Base-by-base conservation (phyloP, 1,139 yeast genomes). In the Yamadazyma sp. region DNA sequence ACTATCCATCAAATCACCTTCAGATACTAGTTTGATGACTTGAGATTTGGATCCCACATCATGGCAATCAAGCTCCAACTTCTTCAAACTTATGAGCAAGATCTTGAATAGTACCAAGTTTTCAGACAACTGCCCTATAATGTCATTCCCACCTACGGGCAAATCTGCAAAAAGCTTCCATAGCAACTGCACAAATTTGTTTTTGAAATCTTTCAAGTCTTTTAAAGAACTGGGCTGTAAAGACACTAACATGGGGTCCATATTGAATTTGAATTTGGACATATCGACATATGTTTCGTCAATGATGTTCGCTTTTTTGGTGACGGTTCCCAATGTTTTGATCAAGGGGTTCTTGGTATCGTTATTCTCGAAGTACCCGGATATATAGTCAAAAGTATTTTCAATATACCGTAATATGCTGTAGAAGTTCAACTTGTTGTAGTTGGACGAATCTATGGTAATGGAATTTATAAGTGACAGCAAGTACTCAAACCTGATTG, bases 351-450 rank as follows among this genome's bases (percentile, higher is more conserved):
- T 60, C 11, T 50, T 44, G 1, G 44, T 31, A 17, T 44, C 48
- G 26, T 15, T 22, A 14, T 28, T 36, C 9, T 51, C 46, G 40
- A 70, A 66, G 43, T 58, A 64, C 17, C 47, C 42, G 1, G 51
- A 40, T 11, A 59, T 46, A 40, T 64, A 63, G 3, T 48, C 56
- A 41, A 62, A 59, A 0, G 76, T 67, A 35, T 61, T 62, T 48
- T 70, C 75, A 32, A 65, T 48, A 42, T 51, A 69, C 42, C 55
- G 58, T 39, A 68, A 56, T 5, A 68, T 45, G 22, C 50, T 53
- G 32, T 53, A 56, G 42, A 64, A 65, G 38, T 62, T 57, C 27
- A 66, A 42, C 17, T 54, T 44, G 23, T 41, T 31, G 18, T 31
- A 38, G 29, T 26, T 40, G 3, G 22, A 9, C 2, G 30, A 29